Base-by-base conservation (phyloP, 495 filamentous ascomycete species). In the Halenospora varia region DNA sequence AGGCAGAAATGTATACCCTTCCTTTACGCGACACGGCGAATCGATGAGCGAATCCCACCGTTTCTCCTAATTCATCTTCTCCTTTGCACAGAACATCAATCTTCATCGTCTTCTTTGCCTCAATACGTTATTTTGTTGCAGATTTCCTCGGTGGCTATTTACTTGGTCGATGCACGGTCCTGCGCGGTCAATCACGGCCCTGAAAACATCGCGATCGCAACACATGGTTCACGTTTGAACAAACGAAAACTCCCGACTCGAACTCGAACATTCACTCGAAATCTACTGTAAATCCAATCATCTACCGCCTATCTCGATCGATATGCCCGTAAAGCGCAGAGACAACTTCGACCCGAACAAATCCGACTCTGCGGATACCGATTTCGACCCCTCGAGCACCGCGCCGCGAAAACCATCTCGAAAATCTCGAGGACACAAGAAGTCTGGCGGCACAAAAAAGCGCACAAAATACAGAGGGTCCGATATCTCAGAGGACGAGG, bases 321-420 rank as follows among this genome's bases (percentile, higher is more conserved):
- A 47, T 51, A 65, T 65, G 62, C 59, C 59, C 47, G 25, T 39
- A 20, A 94, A 94, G 72, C 82, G 90, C 57, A 87, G 86, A 71
- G 86, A 89, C 54, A 82, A 81, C 60, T 81, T 93, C 62, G 89
- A 90, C 69, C 86, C 85, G 20, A 91, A 84, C 73, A 88, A 88
- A 66, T 94, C 90, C 45, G 91, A 96, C 64, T 82, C 90, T 0
- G 83, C 90, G 45, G 91, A 96, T 61, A 85, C 87, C 45, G 89
- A 90, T 67, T 96, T 89, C 69, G 78, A 81, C 45, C 77, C 76
- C 25, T 65, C 74, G 11, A 73, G 73, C 35, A 67, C 76, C 64
- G 69, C 82, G 68, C 51, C 75, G 66, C 51, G 68, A 65, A 60
- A 73, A 66, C 65, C 69, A 13, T 60, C 64, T 47, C 76, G 77